Base-by-base conservation (phyloP, 2,329 filamentous ascomycete genomes). In the Alternaria sp. region DNA sequence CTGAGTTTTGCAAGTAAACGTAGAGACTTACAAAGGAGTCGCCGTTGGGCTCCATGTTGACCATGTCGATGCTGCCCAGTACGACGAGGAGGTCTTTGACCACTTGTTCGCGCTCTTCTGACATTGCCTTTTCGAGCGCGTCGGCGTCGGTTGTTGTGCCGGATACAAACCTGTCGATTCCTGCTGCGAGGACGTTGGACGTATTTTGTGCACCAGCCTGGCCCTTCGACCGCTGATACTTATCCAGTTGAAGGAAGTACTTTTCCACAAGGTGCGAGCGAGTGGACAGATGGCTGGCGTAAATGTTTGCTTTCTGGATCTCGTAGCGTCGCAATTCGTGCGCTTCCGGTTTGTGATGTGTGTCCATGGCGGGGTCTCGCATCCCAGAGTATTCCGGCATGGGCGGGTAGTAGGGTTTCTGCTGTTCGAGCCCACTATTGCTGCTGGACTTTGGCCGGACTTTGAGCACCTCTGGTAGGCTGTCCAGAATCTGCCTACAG, bases 281-380 rank as follows among this genome's bases (percentile, higher is more conserved):
- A 0, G 93, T 96, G 3, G 90, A 89, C 10, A 97, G 83, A 72
- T 93, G 91, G 6, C 91, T 95, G 3, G 90, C 89, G 74, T 95
- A 93, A 43, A 97, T 92, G 77, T 97, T 97, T 7, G 93, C 92
- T 77, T 96, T 97, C 77, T 97, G 93, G 28, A 97, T 96, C 80
- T 97, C 93, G 68, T 90, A 93, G 40, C 81, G 78, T 6, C 82
- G 79, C 43, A 81, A 74, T 62, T 83, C 81, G 2, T 76, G 72
- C 12, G 72, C 65, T 43, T 80, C 76, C 3, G 68, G 17, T 11
- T 59, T 66, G 43, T 69, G 71, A 45, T 74, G 77, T 3, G 66
- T 67, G 43, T 64, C 68, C 57, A 72, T 51, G 12, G 59, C 57
- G 25, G 71, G 71, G 59, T 76, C 76, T 61, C 76, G 72, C 65